Conservation (phyloP, 805 yeast genomes). For the Yarrowia sp. region DNA sequence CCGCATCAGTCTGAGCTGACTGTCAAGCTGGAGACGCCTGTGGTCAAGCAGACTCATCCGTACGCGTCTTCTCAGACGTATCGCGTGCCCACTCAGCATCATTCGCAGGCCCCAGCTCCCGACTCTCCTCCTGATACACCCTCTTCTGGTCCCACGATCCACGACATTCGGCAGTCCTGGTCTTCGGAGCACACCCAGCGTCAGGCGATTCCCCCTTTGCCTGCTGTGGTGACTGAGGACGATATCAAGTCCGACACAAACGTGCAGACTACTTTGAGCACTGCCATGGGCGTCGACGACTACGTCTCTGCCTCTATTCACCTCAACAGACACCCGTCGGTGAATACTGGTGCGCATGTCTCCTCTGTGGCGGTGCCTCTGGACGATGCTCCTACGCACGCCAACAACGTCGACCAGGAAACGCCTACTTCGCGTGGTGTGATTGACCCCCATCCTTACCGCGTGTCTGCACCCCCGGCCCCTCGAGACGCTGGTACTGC, state of each 20-base stretch:
- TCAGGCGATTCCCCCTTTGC: not conserved
- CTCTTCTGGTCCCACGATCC: slow-evolving; percentile 7
- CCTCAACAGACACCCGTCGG: slow-evolving; percentile 30
- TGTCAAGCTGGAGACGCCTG: not conserved
- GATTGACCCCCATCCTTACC: not conserved
- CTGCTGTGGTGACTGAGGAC: slow-evolving; percentile 2
- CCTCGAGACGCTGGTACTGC: not conserved
- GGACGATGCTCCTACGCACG: not conserved
- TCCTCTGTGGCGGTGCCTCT: slow-evolving; percentile 21
- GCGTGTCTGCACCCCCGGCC: not conserved
- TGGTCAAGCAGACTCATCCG: not conserved
- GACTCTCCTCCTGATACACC: slow-evolving; percentile 11
- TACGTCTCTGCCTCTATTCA: slow-evolving; percentile 8
- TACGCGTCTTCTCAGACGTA: not conserved
- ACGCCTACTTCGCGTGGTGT: not conserved
- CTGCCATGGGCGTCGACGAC: slow-evolving; percentile 12
- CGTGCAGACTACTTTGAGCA: slow-evolving; percentile 3
- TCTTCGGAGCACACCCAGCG: not conserved
- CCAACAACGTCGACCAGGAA: slow-evolving; percentile 10
- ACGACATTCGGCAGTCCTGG: slow-evolving; percentile 3
- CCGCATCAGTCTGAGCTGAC: slow-evolving; percentile 11
- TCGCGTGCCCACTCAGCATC: not conserved
- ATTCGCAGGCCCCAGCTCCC: not conserved
- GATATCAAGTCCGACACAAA: slow-evolving; percentile 4
- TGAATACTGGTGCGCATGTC: slow-evolving; percentile 33